Evolutionary conservation across 768 basidiomycete genomes (phyloP).

Genomic region (Inosperma sp.): DNA sequence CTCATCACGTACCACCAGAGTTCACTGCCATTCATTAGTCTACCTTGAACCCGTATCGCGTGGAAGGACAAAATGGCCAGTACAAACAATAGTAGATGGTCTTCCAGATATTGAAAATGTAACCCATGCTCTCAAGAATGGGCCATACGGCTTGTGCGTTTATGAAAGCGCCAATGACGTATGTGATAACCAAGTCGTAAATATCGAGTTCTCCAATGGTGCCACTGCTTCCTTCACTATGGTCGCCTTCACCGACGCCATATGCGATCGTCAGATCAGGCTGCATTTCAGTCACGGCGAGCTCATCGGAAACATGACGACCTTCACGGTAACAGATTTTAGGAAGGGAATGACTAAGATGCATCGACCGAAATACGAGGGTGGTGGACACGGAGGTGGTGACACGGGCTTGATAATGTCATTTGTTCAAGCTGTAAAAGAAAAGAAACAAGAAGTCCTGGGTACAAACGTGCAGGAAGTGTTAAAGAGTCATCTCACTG

Average conservation of each 20-base stretch:
- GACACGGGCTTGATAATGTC: constrained; percentile 70
- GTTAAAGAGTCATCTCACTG: constrained; percentile 72
- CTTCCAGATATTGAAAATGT: constrained; percentile 85
- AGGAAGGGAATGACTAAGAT: constrained; percentile 44
- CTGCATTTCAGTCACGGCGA: constrained; percentile 86
- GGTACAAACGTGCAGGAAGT: constrained; percentile 67
- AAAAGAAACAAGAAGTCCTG: constrained; percentile 56
- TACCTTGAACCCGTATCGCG: constrained; percentile 71
- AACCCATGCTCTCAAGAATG: constrained; percentile 59
- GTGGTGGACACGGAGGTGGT: constrained; percentile 80
- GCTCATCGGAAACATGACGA: constrained; percentile 80
- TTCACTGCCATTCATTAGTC: constrained; percentile 40
- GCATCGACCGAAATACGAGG: constrained; percentile 49
- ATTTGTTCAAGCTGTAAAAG: constrained; percentile 73
- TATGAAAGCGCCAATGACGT: constrained; percentile 86
- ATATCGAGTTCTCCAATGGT: constrained; percentile 79
- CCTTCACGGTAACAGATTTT: constrained; percentile 76
- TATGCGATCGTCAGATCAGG: constrained; percentile 80
- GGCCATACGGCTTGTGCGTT: constrained; percentile 78
- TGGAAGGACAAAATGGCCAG: constrained; percentile 62
- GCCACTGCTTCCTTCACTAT: constrained; percentile 85
- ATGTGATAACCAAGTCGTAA: constrained; percentile 89
- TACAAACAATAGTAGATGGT: constrained; percentile 65
- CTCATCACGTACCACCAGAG: neutral
- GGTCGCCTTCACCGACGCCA: constrained; percentile 75